phyloP scores from a whole-genome alignment of 768 basidiomycete genomes.

The Solioccasus polychromus region DNA sequence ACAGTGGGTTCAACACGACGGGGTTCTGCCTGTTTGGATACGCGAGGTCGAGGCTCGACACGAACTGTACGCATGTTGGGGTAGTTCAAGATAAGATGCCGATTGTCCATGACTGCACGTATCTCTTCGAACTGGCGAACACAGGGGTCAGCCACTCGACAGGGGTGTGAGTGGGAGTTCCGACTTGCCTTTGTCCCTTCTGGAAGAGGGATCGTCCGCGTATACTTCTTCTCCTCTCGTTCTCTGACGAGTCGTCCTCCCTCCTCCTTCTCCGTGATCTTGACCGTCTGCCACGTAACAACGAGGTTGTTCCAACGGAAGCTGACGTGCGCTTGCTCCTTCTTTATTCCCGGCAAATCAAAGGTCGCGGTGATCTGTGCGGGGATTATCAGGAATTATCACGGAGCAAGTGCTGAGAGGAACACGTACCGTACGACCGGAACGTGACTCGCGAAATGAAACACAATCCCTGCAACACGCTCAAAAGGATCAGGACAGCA shows the following conservation, averaged over 20 bases:
- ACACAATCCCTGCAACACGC: constrained; percentile 42
- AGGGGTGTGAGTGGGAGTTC: background rate
- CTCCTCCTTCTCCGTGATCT: constrained; percentile 60
- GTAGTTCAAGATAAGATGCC: constrained; percentile 60
- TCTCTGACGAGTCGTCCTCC: constrained; percentile 60
- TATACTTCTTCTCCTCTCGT: constrained; percentile 58
- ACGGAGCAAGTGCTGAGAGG: constrained; percentile 12
- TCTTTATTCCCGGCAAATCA: constrained; percentile 65
- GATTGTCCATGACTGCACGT: constrained; percentile 61
- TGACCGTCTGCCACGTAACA: constrained; percentile 63
- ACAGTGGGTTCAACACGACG: constrained; percentile 34
- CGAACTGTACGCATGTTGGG: constrained; percentile 44
- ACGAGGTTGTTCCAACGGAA: constrained; percentile 61
- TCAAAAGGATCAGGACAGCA: constrained; percentile 15
- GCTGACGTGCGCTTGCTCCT: constrained; percentile 74
- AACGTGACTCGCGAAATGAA: constrained; percentile 66
- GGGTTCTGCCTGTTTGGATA: constrained; percentile 25
- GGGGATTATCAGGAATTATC: constrained; percentile 22
- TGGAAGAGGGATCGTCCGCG: constrained; percentile 67
- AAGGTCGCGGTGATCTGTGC: constrained; percentile 62
- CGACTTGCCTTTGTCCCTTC: constrained; percentile 65
- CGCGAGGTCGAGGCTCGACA: constrained; percentile 29
- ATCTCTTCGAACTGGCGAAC: constrained; percentile 66
- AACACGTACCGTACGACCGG: constrained; percentile 51
- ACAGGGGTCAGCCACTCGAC: background rate